Percentiles rank a stretch among this genome's conserved stretches.
Conservation (phyloP, 768 basidiomycete genomes). For the Pleurotus platypus region DNA sequence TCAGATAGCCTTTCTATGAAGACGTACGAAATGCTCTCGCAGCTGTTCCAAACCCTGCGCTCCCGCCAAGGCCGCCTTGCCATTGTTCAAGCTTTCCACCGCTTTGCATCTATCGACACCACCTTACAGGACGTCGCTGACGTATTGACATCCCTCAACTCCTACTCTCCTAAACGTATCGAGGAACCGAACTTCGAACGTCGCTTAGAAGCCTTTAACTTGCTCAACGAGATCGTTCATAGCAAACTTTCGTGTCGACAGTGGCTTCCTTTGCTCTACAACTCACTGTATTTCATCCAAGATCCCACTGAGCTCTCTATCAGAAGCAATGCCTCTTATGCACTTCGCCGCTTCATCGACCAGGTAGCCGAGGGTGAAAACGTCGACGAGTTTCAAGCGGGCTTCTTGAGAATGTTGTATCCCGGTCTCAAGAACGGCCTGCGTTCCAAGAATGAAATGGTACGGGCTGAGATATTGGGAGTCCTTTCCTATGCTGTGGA, state of each 20-base stretch:
- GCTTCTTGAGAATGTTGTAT: slow-evolving; percentile 64
- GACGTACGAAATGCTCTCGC: slow-evolving; percentile 65
- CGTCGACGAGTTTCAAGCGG: slow-evolving; percentile 38
- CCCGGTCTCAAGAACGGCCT: slow-evolving; percentile 80
- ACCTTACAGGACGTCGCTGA: slow-evolving; percentile 45
- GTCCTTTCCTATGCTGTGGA: slow-evolving; percentile 76
- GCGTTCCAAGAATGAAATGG: slow-evolving; percentile 77
- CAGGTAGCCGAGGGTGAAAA: slow-evolving; percentile 38
- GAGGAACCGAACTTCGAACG: slow-evolving; percentile 94
- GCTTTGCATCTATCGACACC: slow-evolving; percentile 39
- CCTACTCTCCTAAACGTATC: slow-evolving; percentile 76
- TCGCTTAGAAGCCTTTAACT: slow-evolving; percentile 71
- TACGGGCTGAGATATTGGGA: slow-evolving; percentile 79
- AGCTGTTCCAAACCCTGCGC: slow-evolving; percentile 74
- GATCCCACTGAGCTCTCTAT: slow-evolving; percentile 87
- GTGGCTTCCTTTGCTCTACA: slow-evolving; percentile 85
- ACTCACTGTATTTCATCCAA: slow-evolving; percentile 81
- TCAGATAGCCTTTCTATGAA: slow-evolving; percentile 41
- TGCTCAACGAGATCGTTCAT: slow-evolving; percentile 67
- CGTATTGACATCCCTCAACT: slow-evolving; percentile 71
- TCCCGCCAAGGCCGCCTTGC: slow-evolving; percentile 64
- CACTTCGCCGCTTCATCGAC: slow-evolving; percentile 78
- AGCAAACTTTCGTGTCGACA: slow-evolving; percentile 44
- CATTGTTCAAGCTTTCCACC: slow-evolving; percentile 63
- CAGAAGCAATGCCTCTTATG: slow-evolving; percentile 72